Evolutionary conservation across 495 filamentous ascomycete genomes (phyloP).

Genomic region (Xylaria longipes): DNA sequence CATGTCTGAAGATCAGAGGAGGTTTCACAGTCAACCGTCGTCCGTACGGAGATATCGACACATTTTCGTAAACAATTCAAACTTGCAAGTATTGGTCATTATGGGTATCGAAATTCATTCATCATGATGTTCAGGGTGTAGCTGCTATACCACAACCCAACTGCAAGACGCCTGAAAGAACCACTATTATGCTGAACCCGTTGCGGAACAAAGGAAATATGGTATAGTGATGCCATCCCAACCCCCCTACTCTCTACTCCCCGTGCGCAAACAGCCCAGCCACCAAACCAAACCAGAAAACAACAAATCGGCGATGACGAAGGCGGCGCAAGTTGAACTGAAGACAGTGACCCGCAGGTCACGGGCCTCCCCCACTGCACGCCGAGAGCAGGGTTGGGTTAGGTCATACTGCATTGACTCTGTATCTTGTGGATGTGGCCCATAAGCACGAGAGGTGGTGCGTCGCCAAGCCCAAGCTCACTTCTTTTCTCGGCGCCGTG

Average conservation of each 20-base stretch:
- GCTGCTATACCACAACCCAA: neutral
- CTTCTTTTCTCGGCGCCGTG: neutral
- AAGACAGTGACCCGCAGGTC: neutral
- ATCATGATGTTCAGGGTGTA: conserved; percentile 17
- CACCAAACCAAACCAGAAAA: neutral
- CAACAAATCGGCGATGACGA: neutral
- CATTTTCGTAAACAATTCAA: neutral
- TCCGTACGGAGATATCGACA: neutral
- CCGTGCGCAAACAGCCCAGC: neutral
- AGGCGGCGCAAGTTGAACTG: neutral
- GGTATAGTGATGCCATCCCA: conserved; percentile 12
- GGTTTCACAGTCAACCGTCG: neutral
- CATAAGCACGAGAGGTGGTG: neutral
- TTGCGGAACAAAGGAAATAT: conserved; percentile 11
- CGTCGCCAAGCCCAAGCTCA: conserved; percentile 10
- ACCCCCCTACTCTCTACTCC: neutral
- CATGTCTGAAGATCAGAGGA: neutral
- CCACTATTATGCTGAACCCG: conserved; percentile 22
- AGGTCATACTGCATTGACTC: neutral
- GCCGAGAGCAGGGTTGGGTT: conserved; percentile 1
- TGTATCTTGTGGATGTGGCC: neutral
- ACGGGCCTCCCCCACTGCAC: conserved; percentile 1
- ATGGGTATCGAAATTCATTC: conserved; percentile 25
- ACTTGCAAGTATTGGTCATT: neutral
- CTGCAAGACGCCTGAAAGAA: conserved; percentile 21